These are phyloP conservation scores for Cyclotella choctawhatcheeana DNA, from an alignment of 108 stramenopile species.

Conservation along the genomic window DNA sequence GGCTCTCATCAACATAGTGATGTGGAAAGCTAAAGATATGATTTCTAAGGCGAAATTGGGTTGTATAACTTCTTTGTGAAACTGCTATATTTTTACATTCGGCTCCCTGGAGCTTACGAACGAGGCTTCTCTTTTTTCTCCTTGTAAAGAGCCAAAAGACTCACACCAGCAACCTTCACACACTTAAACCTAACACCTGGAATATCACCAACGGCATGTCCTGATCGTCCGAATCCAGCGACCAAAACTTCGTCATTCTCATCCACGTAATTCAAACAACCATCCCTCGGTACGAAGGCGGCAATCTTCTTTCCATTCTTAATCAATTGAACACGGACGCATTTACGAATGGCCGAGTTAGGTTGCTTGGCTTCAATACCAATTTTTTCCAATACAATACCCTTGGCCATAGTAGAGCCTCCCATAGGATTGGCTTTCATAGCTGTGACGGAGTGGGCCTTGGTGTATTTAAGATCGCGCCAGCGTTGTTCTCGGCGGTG, in stretches of 20 bases:
- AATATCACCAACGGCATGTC: slow-evolving; percentile 99
- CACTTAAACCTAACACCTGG: slow-evolving; percentile 99
- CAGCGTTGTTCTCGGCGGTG: slow-evolving; percentile 98
- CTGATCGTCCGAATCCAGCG: slow-evolving; percentile 99
- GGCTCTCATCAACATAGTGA: too few relatives aligned
- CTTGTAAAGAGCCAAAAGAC: slow-evolving; percentile 99
- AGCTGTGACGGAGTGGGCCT: slow-evolving; percentile 98
- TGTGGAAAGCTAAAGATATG: too few relatives aligned
- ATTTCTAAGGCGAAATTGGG: too few relatives aligned
- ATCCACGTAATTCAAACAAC: slow-evolving; percentile 99
- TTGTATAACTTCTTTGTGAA: too few relatives aligned
- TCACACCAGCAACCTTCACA: slow-evolving; percentile 99
- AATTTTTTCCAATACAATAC: slow-evolving; percentile 99
- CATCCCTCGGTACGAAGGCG: slow-evolving; percentile 99
- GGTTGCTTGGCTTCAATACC: slow-evolving; percentile 99
- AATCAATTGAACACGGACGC: slow-evolving; percentile 99
- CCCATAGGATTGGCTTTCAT: slow-evolving; percentile 99
- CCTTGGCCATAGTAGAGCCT: slow-evolving; percentile 99
- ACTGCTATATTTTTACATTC: slow-evolving; percentile 35
- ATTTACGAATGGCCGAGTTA: slow-evolving; percentile 99
- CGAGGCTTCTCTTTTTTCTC: slow-evolving; percentile 99
- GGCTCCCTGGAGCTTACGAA: slow-evolving; percentile 84
- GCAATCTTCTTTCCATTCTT: slow-evolving; percentile 99
- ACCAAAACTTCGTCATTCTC: slow-evolving; percentile 99
- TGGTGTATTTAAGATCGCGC: slow-evolving; percentile 95